A percentile compares a stretch with the other conserved stretches of the same genome.
phyloP scores from a whole-genome alignment of 164 flowering plant genomes.

The Annona cherimola region DNA sequence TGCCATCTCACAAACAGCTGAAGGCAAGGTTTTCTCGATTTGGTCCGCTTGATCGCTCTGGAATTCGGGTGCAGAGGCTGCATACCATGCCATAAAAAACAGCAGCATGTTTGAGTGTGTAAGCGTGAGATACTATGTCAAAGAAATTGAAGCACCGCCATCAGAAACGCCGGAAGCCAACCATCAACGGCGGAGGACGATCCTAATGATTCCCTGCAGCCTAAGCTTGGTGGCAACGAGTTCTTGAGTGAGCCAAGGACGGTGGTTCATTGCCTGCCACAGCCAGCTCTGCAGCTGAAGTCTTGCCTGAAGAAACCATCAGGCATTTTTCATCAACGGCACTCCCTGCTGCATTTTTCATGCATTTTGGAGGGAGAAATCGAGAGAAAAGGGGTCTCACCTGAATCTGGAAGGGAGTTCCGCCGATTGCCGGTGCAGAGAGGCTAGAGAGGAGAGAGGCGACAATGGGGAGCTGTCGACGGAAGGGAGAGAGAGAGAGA shows the following conservation, averaged over 20 bases:
- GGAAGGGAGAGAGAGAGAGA: too few relatives aligned
- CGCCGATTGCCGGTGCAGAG: too few relatives aligned
- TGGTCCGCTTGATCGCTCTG: slow-evolving; percentile 70
- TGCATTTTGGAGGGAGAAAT: too few relatives aligned
- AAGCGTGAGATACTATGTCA: slow-evolving; percentile 44
- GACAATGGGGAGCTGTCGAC: too few relatives aligned
- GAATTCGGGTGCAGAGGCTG: slow-evolving; percentile 67
- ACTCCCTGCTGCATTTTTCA: too few relatives aligned
- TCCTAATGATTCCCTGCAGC: slow-evolving; percentile 16
- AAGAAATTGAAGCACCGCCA: slow-evolving; percentile 34
- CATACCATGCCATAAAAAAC: slow-evolving; percentile 48
- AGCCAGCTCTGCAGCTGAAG: slow-evolving; percentile 49
- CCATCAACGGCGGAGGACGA: slow-evolving; percentile 34
- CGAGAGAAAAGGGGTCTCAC: too few relatives aligned
- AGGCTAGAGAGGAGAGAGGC: too few relatives aligned
- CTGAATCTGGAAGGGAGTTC: too few relatives aligned
- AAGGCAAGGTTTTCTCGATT: slow-evolving; percentile 87
- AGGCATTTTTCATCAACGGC: too few relatives aligned
- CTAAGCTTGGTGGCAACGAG: slow-evolving; percentile 13
- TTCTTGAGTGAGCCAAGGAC: slow-evolving; percentile 15
- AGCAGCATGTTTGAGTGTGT: slow-evolving; percentile 52
- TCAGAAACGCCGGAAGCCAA: slow-evolving; percentile 29
- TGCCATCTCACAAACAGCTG: slow-evolving; percentile 68
- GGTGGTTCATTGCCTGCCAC: slow-evolving; percentile 14
- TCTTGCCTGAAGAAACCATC: slow-evolving; percentile 69